Conservation (phyloP, 805 yeast genomes). For the Sugiyamaella chiloensis region DNA sequence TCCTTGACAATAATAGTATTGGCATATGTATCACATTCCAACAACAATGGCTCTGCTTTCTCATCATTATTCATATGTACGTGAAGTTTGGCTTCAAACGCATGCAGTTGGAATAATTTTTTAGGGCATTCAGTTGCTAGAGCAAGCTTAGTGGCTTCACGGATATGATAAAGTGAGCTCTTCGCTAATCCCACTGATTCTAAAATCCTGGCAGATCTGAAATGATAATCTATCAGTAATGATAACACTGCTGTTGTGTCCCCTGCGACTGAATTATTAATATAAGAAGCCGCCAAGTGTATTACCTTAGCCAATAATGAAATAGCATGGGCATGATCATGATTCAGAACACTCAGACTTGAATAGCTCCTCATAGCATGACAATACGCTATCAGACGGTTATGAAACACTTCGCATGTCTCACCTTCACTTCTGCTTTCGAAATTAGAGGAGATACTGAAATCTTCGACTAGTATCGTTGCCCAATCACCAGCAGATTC, state of each 20-base stretch:
- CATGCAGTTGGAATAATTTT: slow-evolving; percentile 6
- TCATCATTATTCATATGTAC: slow-evolving; percentile 17
- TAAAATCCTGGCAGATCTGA: slow-evolving; percentile 12
- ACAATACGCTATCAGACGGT: background rate
- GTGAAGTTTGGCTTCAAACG: slow-evolving; percentile 17
- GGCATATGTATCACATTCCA: slow-evolving; percentile 16
- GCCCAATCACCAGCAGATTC: background rate
- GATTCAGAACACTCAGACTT: background rate
- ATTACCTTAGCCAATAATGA: background rate
- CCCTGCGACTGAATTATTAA: background rate
- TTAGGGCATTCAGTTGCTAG: slow-evolving; percentile 5
- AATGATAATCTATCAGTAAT: slow-evolving; percentile 13
- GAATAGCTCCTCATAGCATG: background rate
- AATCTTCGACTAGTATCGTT: background rate
- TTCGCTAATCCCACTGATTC: slow-evolving; percentile 19
- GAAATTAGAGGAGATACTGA: background rate
- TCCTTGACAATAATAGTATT: slow-evolving; percentile 10
- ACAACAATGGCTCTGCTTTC: slow-evolving; percentile 12
- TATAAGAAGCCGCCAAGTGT: background rate
- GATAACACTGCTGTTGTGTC: background rate
- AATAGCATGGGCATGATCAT: background rate
- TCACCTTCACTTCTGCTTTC: background rate
- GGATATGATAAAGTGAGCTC: slow-evolving; percentile 16
- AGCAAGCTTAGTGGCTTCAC: slow-evolving; percentile 19
- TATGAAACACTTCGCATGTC: background rate